Evolutionary conservation across 305 asterid species (phyloP).

Genomic region (Coffea humblotiana): DNA sequence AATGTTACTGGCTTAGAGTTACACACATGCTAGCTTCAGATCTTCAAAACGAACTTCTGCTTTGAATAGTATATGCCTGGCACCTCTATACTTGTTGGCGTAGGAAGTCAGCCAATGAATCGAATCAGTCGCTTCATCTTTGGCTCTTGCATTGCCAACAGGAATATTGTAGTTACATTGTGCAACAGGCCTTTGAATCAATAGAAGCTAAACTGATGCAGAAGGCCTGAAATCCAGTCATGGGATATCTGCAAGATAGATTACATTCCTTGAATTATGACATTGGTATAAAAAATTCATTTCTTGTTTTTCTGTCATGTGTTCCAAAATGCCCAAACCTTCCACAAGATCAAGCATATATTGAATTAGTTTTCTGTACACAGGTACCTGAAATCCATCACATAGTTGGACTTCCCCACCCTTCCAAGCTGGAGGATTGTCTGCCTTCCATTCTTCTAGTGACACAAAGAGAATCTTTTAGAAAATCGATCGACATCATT

Average conservation of each 20-base stretch:
- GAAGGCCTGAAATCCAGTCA: constrained; percentile 93
- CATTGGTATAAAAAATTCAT: neutral
- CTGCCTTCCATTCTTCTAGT: constrained; percentile 77
- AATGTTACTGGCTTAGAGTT: neutral
- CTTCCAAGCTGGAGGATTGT: constrained; percentile 88
- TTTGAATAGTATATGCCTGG: neutral
- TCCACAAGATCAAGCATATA: neutral
- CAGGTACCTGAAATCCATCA: constrained; percentile 87
- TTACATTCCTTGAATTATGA: neutral
- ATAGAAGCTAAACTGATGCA: constrained; percentile 88
- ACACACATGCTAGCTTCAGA: neutral
- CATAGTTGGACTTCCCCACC: constrained; percentile 76
- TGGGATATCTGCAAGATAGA: constrained; percentile 71
- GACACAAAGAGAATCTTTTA: neutral
- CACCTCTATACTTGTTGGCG: neutral
- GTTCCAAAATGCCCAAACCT: neutral
- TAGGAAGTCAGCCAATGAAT: neutral
- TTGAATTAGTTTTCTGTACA: neutral
- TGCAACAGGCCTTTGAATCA: constrained; percentile 90
- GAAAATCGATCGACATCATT: neutral
- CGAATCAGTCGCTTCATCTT: neutral
- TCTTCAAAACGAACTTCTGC: neutral
- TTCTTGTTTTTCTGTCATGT: neutral
- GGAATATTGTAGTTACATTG: constrained; percentile 35
- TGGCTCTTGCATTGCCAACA: neutral